Base-by-base conservation (phyloP, 1,139 yeast species). In the Ogataea hybrid region DNA sequence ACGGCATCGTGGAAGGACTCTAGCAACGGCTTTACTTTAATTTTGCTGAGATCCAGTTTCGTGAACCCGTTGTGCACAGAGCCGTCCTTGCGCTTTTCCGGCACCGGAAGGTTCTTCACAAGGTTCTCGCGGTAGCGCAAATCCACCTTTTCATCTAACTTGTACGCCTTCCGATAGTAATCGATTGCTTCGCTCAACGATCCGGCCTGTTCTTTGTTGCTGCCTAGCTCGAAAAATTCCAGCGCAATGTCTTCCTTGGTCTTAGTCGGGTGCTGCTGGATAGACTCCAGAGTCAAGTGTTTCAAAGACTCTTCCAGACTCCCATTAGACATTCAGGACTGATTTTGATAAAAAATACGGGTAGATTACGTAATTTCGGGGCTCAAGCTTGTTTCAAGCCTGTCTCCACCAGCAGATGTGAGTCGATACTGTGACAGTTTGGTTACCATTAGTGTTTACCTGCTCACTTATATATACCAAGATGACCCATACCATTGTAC, bases 101-200 rank as follows among this genome's bases (percentile, higher is more conserved):
- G 43, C n/a, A 7, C 39, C 63, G 43, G 47, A 39, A 37, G 48
- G 54, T 28, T 73, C 20, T 18, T 29, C 66, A 69, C 56, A 1
- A 70, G 55, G 51, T 74, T 77, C 46, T 75, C 73, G 21, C 95
- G 68, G 59, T 87, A 87, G 18, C 78, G 62, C 44, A 73, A 65
- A 56, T 89, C 96, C 5, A 88, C 89, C 41, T 72, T 73, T 5
- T 77, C 83, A 59, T 84, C 79, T 25, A 67, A 53, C 43, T 72
- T 80, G 59, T 81, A 77, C 0, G 96, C 96, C 48, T 73, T 72
- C 45, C 96, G 69, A 64, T 89, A 89, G 48, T 67, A 72, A 32
- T 70, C 75, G 28, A 87, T 80, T 0, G 97, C 96, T 56, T 88
- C 96, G 4, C 86, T 73, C 77, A 89, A 73, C 46, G 79, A 69